Evolutionary conservation across 192 early-diverging fungal genomes (phyloP).

Genomic region (Jimgerdemannia flammicorona): DNA sequence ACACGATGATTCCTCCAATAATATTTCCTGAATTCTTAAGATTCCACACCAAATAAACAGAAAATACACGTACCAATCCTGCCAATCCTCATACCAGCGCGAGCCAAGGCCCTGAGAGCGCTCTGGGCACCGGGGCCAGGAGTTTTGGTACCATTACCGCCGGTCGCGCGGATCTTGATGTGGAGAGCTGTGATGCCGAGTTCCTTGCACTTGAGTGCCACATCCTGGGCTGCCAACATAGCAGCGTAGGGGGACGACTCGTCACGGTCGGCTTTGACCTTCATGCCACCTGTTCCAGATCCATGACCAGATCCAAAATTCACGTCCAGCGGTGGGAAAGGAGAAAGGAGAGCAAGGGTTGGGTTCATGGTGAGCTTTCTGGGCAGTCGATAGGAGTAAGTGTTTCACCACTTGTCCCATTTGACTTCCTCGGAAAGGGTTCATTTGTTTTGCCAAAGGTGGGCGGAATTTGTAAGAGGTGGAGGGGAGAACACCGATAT

Average conservation of each 20-base stretch:
- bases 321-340: no score
- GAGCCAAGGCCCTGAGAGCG: constrained; percentile 98
- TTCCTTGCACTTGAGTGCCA: constrained; percentile 98
- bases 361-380: no score
- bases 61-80: constrained; percentile 69
- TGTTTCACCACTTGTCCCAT: constrained; percentile 18
- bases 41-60: no score
- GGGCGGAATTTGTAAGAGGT: no score
- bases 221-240: constrained; percentile 99
- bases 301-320: background rate
- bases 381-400: constrained; percentile 3
- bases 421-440: no score
- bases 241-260: constrained; percentile 99
- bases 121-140: constrained; percentile 97
- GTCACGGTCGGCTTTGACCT: constrained; percentile 99
- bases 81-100: constrained; percentile 99
- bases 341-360: no score
- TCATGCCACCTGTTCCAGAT: constrained; percentile 88
- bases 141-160: constrained; percentile 98
- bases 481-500: no score
- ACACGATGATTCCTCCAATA: no score
- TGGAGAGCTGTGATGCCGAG: constrained; percentile 99
- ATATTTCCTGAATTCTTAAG: no score
- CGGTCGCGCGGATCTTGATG: constrained; percentile 99
- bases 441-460: no score